Percentiles rank a stretch among this genome's conserved stretches.
These are phyloP conservation scores for Phytopythium ostracodes DNA, from an alignment of 352 stramenopile species.

Conservation along the genomic window DNA sequence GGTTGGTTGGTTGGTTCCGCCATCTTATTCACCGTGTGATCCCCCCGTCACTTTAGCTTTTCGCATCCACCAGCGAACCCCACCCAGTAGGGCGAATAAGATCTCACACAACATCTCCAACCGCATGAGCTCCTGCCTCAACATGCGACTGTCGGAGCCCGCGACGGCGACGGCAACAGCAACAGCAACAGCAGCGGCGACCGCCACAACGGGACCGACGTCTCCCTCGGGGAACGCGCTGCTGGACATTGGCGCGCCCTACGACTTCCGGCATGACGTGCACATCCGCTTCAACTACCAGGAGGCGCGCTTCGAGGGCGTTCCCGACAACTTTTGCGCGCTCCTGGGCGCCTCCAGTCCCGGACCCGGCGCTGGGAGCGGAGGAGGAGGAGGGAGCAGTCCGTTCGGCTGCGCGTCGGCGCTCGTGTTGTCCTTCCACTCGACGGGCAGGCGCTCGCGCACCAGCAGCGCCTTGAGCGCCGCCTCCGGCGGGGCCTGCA, in stretches of 20 bases:
- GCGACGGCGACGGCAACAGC: slow-evolving; percentile 10
- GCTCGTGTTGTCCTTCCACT: not conserved
- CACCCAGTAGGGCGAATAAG: too few relatives aligned
- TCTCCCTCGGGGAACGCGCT: slow-evolving; percentile 14
- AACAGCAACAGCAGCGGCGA: too few relatives aligned
- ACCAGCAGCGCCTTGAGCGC: slow-evolving; percentile 25
- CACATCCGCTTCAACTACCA: slow-evolving; percentile 88
- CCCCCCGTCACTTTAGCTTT: too few relatives aligned
- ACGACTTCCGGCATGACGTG: slow-evolving; percentile 75
- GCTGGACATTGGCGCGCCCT: slow-evolving; percentile 71
- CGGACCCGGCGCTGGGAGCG: not conserved
- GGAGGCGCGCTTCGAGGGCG: slow-evolving; percentile 80
- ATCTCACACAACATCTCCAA: too few relatives aligned
- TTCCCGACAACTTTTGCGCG: slow-evolving; percentile 79
- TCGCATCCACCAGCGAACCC: too few relatives aligned
- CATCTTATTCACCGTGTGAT: too few relatives aligned
- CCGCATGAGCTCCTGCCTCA: slow-evolving; percentile 25
- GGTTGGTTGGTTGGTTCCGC: too few relatives aligned
- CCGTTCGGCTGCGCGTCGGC: slow-evolving; percentile 10
- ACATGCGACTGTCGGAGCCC: slow-evolving; percentile 36
- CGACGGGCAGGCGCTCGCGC: slow-evolving; percentile 26
- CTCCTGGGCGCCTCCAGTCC: slow-evolving; percentile 13
- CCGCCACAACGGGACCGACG: slow-evolving; percentile 24
- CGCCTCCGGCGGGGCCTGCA: slow-evolving; percentile 7
- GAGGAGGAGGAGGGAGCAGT: not conserved